A percentile compares a stretch with the other conserved stretches of the same genome.
These are phyloP conservation scores for Acer campestre DNA, from an alignment of 345 rosid genomes.

Conservation along the genomic window DNA sequence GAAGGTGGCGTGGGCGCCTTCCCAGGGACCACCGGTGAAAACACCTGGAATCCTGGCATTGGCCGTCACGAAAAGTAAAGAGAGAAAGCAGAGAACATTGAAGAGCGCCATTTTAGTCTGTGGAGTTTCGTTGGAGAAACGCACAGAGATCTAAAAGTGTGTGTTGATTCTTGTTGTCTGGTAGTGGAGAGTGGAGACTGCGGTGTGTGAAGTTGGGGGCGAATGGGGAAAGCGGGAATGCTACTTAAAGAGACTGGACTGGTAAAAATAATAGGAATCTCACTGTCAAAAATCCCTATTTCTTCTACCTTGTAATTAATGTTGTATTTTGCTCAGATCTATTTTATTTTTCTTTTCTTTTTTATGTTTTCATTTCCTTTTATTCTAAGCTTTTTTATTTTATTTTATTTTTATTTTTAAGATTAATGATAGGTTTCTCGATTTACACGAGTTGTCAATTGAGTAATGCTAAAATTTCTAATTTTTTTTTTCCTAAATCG, in stretches of 20 bases:
- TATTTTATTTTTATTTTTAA: too few relatives aligned
- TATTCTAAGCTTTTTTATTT: too few relatives aligned
- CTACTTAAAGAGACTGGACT: constrained; percentile 33
- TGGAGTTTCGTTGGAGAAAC: background rate
- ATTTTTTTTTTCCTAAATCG: too few relatives aligned
- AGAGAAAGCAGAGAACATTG: constrained; percentile 24
- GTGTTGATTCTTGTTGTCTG: constrained; percentile 19
- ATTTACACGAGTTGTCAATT: too few relatives aligned
- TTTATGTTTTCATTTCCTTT: too few relatives aligned
- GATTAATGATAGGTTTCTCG: too few relatives aligned
- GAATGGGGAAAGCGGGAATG: constrained; percentile 37
- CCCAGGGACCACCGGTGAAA: constrained; percentile 44
- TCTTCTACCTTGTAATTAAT: background rate
- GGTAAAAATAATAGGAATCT: background rate
- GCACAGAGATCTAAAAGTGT: background rate
- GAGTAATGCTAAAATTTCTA: too few relatives aligned
- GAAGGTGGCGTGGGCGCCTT: constrained; percentile 59
- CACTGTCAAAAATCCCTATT: background rate
- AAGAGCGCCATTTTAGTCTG: constrained; percentile 20
- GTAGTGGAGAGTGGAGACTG: constrained; percentile 11
- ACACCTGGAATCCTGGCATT: constrained; percentile 45
- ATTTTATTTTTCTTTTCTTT: too few relatives aligned
- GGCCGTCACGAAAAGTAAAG: constrained; percentile 7
- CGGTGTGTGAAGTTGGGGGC: constrained; percentile 9
- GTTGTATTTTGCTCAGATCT: too few relatives aligned